Evolutionary conservation across 116 monocot genomes (phyloP), one percentile per base, ranked within the genome.

Genomic region (Iris pallida): DNA sequence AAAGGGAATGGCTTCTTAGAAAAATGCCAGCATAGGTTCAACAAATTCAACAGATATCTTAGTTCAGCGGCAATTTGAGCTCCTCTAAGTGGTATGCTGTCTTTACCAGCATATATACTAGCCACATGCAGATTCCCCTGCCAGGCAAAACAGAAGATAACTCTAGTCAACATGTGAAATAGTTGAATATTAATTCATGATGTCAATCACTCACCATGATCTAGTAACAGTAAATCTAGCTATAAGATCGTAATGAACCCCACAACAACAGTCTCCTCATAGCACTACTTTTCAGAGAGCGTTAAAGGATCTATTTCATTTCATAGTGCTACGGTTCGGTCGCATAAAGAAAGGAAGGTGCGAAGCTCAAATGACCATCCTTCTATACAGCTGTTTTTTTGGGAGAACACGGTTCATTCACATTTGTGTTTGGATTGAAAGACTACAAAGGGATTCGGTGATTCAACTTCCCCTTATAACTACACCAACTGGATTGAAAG

Each of bases 21-120:
- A 68, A 97, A 97, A 90, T 97, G 97, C 92, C 89, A 92, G 78
- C 89, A 97, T 45, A 92, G 79, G n/a, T 68, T 92, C 69, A 97
- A 79, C 70, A 97, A 78, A 78, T 85, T 81, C 63, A 97, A 78
- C 49, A 92, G 85, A 73, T 90, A 81, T 41, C 63, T 89, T 43
- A 97, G 65, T 60, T 97, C 92, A 40, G 65, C 61, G 63, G 75
- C 69, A 49, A 92, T 76, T 66, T 80, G 62, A 61, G 53, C 48
- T 63, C 92, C 97, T 74, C 57, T 79, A 64, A 92, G 87, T 20
- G 62, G 84, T 57, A 74, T 45, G 47, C 90, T 81, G 14, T 92
- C 83, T 57, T 85, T 71, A 66, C 85, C 92, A 75, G 92, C 97
- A 85, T 92, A 97, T 70, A 90, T 76, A 73, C 83, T 87, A 63